phyloP scores from a whole-genome alignment of 2,329 filamentous ascomycete genomes.

The Aspergillus udagawae region DNA sequence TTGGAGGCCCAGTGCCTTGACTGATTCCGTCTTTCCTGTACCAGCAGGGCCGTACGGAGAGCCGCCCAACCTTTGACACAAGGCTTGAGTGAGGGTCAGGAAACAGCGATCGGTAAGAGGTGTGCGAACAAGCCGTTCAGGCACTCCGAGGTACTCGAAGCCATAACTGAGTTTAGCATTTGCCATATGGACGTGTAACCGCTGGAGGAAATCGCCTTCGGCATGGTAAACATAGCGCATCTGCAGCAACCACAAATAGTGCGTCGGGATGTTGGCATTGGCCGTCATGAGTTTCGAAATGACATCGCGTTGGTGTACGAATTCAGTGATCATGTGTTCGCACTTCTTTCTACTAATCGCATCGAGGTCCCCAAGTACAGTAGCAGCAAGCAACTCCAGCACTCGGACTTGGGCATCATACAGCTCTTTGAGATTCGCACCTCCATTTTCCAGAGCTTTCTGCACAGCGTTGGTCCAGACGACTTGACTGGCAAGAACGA shows the following conservation, averaged over 20 bases:
- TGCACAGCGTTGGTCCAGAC: slow-evolving; percentile 91
- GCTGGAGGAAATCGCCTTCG: slow-evolving; percentile 75
- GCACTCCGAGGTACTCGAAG: slow-evolving; percentile 95
- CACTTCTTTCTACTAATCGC: slow-evolving; percentile 90
- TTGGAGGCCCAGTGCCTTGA: slow-evolving; percentile 95
- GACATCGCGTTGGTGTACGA: slow-evolving; percentile 92
- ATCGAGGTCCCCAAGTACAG: slow-evolving; percentile 85
- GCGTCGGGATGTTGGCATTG: slow-evolving; percentile 69
- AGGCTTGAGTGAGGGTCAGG: slow-evolving; percentile 90
- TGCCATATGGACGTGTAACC: slow-evolving; percentile 90
- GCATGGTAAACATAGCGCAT: slow-evolving; percentile 93
- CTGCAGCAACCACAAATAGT: slow-evolving; percentile 90
- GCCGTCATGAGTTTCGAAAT: slow-evolving; percentile 79
- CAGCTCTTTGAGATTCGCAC: slow-evolving; percentile 63
- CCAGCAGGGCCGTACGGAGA: slow-evolving; percentile 96
- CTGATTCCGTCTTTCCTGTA: slow-evolving; percentile 98
- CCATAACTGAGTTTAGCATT: slow-evolving; percentile 94
- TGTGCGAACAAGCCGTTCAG: slow-evolving; percentile 91
- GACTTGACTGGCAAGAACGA: slow-evolving; percentile 88
- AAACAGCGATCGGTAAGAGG: slow-evolving; percentile 98
- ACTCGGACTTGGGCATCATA: slow-evolving; percentile 81
- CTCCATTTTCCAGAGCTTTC: slow-evolving; percentile 67
- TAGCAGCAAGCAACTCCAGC: slow-evolving; percentile 78
- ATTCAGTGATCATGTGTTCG: slow-evolving; percentile 97
- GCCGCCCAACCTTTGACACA: slow-evolving; percentile 91